Base-by-base conservation (phyloP, 768 basidiomycete species). In the Amanita muscaria region DNA sequence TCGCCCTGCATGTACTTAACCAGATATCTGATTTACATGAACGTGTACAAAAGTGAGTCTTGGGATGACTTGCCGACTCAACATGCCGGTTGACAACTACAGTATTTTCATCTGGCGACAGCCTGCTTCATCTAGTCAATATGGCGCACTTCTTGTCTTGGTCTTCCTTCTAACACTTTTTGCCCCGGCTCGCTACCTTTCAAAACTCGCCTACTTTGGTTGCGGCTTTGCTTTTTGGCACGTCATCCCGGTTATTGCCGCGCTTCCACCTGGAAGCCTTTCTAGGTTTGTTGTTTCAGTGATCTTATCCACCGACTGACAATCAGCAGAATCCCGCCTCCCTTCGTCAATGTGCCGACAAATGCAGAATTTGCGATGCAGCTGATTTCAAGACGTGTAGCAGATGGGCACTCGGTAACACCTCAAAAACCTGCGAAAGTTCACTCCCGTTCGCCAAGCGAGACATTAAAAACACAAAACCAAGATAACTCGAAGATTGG, bases 331-430 rank as follows among this genome's bases (percentile, higher is more conserved):
- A 40, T 77, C 10, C 72, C 75, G 16, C 61, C 66, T 5, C 60
- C 66, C 3, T 68, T 83, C 39, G 49, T 53, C 29, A 70, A 77
- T 48, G 73, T 72, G 9, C 81, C 83, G 0, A 84, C 80, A 3
- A 80, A 85, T 51, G 70, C 76, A 3, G 79, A 84, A 38, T 79
- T 80, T 53, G 80, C 83, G 2, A 83, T 83, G 76, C 70, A 80
- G 29, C 56, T 84, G 9, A 82, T 84, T 14, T 71, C 80, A 3
- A 66, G 70, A 45, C 74, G 82, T 6, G 67, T 82, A 3, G 69
- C 74, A 25, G 61, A 68, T 15, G 81, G 81, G 5, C 63, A 79
- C 39, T 65, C 69, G 19, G 56, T 81, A 27, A 62, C 56, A 16
- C 65, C 72, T 4, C 51, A 61, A 27, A 59, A 48, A 36, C 23